Base-by-base conservation (phyloP, 176 grass and related monocot genomes). In the Canna indica region DNA sequence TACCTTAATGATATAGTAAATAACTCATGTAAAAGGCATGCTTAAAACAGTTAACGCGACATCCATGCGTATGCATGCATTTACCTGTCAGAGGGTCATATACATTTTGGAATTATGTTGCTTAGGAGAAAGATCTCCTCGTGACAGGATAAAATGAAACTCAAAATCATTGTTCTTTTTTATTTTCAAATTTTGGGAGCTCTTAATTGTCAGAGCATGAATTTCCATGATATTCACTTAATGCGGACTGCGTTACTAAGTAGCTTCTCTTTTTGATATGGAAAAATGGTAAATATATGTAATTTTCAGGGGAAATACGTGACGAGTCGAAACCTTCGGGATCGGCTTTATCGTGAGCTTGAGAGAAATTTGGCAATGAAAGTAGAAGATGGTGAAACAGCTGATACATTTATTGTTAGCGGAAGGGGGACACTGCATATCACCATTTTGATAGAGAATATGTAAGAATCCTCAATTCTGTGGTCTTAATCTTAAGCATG, bases 371-470 rank as follows among this genome's bases (percentile, higher is more conserved):
- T 97, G 75, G 93, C 93, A 35, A 97, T 97, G 93, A 92, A 85
- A 90, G 88, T 97, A 79, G 88, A 89, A 79, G 88, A 97, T 25
- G 93, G 93, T 44, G 86, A 97, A 68, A 92, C 93, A 34, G 83
- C 93, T 42, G 93, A 97, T 77, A 97, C 84, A 76, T 92, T 97
- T 78, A 87, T 97, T 87, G 88, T 97, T 73, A 97, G 93, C 73
- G 93, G 93, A 45, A 89, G 93, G 72, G 93, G 93, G 24, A 97
- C 93, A 61, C 77, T 97, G n/a, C 93, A 97, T 72, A 79, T 97
- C 68, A 97, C 93, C 68, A 97, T 91, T 59, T 81, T 97, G 75
- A 97, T 97, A 72, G 93, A 97, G 74, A 97, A 92, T 70, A 97
- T 97, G 93, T 97, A 87, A 79, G 79, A 77, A 59, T 28, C 57